Conservation (phyloP, 176 grass and related monocot species). For the Musa schizocarpa region DNA sequence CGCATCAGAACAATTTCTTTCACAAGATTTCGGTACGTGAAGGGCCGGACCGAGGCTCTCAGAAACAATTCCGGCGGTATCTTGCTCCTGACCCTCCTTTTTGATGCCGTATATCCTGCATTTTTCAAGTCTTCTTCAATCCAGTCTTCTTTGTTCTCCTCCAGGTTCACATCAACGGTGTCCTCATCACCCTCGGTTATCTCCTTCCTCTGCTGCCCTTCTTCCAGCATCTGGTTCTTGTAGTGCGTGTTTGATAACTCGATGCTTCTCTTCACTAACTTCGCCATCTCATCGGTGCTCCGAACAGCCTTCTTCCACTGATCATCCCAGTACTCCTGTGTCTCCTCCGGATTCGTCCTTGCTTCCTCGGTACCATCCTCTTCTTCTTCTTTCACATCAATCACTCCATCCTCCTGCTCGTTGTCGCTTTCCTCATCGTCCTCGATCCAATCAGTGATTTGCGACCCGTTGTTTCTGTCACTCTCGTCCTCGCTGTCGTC, state of each 20-base stretch:
- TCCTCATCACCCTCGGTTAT: conserved; percentile 10
- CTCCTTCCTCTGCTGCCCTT: conserved; percentile 27
- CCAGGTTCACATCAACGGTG: conserved; percentile 23
- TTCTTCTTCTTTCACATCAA: conserved; percentile 18
- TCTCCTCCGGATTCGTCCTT: conserved; percentile 26
- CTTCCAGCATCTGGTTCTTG: conserved; percentile 28
- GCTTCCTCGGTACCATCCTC: conserved; percentile 23
- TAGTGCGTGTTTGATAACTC: conserved; percentile 32
- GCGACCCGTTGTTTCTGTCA: neutral
- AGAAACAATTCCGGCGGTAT: conserved; percentile 40
- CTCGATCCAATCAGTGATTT: conserved; percentile 40
- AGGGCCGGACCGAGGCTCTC: conserved; percentile 61
- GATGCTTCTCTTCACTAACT: conserved; percentile 54
- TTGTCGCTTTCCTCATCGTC: conserved; percentile 13
- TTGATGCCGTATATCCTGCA: conserved; percentile 9
- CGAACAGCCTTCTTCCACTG: conserved; percentile 63
- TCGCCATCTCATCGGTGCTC: conserved; percentile 81
- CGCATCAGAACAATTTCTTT: conserved; percentile 88
- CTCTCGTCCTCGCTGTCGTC: conserved; percentile 54
- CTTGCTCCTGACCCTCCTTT: conserved; percentile 22
- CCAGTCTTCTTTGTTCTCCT: conserved; percentile 28
- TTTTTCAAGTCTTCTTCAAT: conserved; percentile 14
- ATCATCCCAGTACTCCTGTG: conserved; percentile 55
- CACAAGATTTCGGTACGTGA: conserved; percentile 86
- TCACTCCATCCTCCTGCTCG: conserved; percentile 13